Conservation (phyloP, 2,329 filamentous ascomycete genomes). For the Neofusicoccum kwambonambiense region DNA sequence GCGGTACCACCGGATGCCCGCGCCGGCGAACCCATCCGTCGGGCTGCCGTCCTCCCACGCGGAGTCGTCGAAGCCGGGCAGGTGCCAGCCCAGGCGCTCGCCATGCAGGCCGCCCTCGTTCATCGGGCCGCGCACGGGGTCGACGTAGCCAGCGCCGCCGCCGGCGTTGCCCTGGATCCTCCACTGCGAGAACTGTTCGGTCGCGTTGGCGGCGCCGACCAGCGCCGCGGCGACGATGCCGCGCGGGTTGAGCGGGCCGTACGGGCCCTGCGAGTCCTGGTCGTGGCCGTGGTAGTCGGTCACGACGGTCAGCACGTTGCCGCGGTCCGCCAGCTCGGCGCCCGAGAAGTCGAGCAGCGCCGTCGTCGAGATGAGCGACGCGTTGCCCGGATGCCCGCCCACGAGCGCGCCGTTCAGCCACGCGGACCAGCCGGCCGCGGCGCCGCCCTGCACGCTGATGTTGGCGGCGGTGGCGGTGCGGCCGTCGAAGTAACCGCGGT, state of each 20-base stretch:
- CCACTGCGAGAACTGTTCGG: constrained; percentile 41
- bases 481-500: constrained; percentile 42
- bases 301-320: constrained; percentile 55
- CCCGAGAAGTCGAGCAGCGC: constrained; percentile 53
- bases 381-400: constrained; percentile 55
- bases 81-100: constrained; percentile 59
- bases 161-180: constrained; percentile 59
- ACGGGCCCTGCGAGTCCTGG: constrained; percentile 50
- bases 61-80: constrained; percentile 55
- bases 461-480: constrained; percentile 42
- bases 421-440: constrained; percentile 57
- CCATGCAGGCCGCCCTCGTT: constrained; percentile 60
- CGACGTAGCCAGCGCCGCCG: constrained; percentile 45
- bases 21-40: constrained; percentile 44
- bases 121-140: constrained; percentile 55
- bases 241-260: constrained; percentile 48
- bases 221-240: constrained; percentile 56
- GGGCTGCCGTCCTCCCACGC: constrained; percentile 41
- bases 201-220: constrained; percentile 29
- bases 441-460: constrained; percentile 54
- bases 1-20: constrained; percentile 58
- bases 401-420: constrained; percentile 59
- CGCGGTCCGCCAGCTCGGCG: constrained; percentile 39
- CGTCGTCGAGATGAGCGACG: constrained; percentile 38
- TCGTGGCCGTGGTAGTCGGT: constrained; percentile 63